phyloP scores from a whole-genome alignment of 768 basidiomycete species.

The Hygrophorus pudorinus region DNA sequence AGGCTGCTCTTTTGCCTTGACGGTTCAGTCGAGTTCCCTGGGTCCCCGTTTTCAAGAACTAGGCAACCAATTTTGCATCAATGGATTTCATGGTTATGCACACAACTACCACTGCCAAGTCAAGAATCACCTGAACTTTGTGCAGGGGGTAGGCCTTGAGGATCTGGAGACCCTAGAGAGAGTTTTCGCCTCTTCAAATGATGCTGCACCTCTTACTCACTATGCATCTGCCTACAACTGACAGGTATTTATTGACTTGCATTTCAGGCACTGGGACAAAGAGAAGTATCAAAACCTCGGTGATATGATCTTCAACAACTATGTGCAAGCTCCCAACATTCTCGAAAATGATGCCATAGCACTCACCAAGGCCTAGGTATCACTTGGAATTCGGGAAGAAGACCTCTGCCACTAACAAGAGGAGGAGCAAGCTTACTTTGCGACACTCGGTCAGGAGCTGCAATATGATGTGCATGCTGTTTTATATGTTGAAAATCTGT shows the following conservation, averaged over 20 bases:
- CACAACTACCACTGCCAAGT: slow-evolving; percentile 26
- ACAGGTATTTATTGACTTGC: slow-evolving; percentile 19
- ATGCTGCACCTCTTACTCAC: slow-evolving; percentile 15
- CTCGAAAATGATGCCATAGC: slow-evolving; percentile 5
- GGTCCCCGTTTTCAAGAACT: too few relatives aligned
- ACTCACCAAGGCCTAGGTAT: slow-evolving; percentile 2
- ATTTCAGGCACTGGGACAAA: slow-evolving; percentile 23
- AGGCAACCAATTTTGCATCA: slow-evolving; percentile 9
- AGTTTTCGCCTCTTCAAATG: slow-evolving; percentile 23
- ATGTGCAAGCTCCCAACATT: slow-evolving; percentile 13
- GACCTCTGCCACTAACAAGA: slow-evolving; percentile 1
- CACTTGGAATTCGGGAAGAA: neutral
- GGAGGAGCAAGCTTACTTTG: slow-evolving; percentile 3
- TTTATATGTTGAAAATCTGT: slow-evolving; percentile 3
- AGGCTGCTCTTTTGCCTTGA: too few relatives aligned
- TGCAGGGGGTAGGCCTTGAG: slow-evolving; percentile 23
- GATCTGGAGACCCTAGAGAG: slow-evolving; percentile 24
- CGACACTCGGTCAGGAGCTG: slow-evolving; percentile 5
- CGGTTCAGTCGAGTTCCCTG: too few relatives aligned
- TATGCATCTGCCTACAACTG: slow-evolving; percentile 20
- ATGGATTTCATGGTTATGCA: slow-evolving; percentile 25
- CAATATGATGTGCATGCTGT: slow-evolving; percentile 4
- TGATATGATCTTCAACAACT: slow-evolving; percentile 13
- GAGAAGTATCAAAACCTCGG: slow-evolving; percentile 24
- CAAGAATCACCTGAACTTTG: slow-evolving; percentile 19